Conservation (phyloP, 306 rosid species). For the Biancaea sappan region DNA sequence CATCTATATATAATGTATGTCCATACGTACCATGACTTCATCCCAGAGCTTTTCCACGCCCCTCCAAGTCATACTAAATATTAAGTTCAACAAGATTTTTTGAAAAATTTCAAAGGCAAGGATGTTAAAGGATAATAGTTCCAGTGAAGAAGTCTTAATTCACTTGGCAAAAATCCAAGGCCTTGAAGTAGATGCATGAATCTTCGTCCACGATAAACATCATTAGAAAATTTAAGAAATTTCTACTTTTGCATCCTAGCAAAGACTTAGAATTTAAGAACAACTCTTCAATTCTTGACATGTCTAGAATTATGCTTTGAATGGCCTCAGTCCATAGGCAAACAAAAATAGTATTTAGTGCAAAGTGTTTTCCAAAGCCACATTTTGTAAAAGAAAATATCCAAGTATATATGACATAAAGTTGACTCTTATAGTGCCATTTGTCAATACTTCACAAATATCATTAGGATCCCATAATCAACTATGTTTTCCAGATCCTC, state of each 20-base stretch:
- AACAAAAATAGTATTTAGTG: neutral
- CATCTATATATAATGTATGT: too few relatives aligned
- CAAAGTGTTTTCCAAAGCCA: neutral
- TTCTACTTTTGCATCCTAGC: neutral
- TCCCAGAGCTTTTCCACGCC: too few relatives aligned
- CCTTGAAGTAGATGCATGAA: neutral
- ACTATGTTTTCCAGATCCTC: neutral
- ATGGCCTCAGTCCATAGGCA: neutral
- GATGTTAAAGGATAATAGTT: conserved; percentile 2
- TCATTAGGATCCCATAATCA: neutral
- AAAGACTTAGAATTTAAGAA: neutral
- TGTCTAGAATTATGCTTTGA: neutral
- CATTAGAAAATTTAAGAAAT: neutral
- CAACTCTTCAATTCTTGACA: neutral
- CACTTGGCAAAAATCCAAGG: conserved; percentile 4
- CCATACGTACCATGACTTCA: too few relatives aligned
- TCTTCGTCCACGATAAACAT: neutral
- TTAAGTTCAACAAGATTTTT: conserved; percentile 7
- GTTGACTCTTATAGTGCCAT: neutral
- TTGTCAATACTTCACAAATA: neutral
- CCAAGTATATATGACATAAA: neutral
- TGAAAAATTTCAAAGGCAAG: conserved; percentile 18
- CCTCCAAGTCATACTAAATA: too few relatives aligned
- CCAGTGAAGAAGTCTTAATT: conserved; percentile 26
- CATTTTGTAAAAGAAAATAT: neutral